Evolutionary conservation across 2,329 filamentous ascomycete species (phyloP), one percentile per base, ranked within the genome.

Genomic region (Beauveria bassiana): DNA sequence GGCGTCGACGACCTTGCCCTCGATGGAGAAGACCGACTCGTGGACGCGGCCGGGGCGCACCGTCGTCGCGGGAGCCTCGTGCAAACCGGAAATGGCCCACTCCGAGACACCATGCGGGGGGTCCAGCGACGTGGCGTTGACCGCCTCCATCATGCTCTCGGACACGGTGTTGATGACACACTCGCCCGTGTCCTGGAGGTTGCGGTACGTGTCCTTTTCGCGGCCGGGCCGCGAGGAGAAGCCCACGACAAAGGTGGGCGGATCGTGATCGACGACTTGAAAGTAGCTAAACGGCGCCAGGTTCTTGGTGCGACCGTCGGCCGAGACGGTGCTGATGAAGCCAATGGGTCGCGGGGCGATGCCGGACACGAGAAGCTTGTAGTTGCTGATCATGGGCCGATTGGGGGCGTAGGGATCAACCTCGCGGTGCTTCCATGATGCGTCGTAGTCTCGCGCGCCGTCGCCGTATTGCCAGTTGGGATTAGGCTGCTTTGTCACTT

Each of bases 201-300:
- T 92, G 66, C 78, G 79, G 61, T 93, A 76, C n/a, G 87, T 87
- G 71, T 96, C 91, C 72, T 96, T 96, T 14, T 86, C 83, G 5
- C 78, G 74, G 2, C 73, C 74, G 3, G 77, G 70, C 2, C 75
- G 65, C 7, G 75, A 74, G 3, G 77, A 71, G 67, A 81, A 77
- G 46, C 81, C 80, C 18, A 84, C 75, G 9, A 84, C 82, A 74
- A 96, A 93, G 47, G 93, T 78, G 0, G 91, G 90, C 2, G 91
- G 91, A 70, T 96, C 91, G 71, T 93, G 89, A 71, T 86, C 86
- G 64, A 96, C 81, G 59, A 96, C 75, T 69, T 90, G 86, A 69
- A 90, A 90, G 76, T 93, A 96, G 67, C 83, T 88, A 74, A 93
- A 96, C 0, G 91, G 91, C 0, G 91, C 89, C 1, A 96, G 79